Base-by-base conservation (phyloP, 345 rosid species). In the Gossypium herbaceum region DNA sequence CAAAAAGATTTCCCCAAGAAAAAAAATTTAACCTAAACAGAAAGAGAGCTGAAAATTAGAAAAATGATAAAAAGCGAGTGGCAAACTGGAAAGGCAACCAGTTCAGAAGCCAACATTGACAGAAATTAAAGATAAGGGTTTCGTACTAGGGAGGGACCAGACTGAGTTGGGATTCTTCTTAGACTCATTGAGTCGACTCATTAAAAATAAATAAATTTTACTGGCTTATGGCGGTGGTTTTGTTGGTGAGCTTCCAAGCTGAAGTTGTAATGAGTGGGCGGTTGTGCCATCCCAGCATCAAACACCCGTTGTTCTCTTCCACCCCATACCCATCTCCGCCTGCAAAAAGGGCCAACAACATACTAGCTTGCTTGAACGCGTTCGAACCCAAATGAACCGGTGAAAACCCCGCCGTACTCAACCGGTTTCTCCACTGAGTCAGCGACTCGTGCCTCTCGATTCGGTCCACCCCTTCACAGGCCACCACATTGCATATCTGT, bases 221-320 rank as follows among this genome's bases (percentile, higher is more conserved):
- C 16, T 51, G 9, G 45, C 45, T 4, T 48, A 50, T 16, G n/a
- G 43, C 5, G 1, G 72, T n/a, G 16, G 29, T 17, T 12, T 68
- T 62, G 12, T 12, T 43, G 11, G 55, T 80, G 51, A 79, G 84
- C 47, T 81, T 85, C 98, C 98, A 94, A 20, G 98, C 97, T 2
- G 97, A 92, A 70, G 98, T 87, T 58, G 97, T 87, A 4, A 94
- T 87, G 15, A 94, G 89, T 19, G 97, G 94, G 4, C 96, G 85
- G 0, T 90, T 90, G 43, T 94, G 94, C 98, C 97, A 94, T 27
- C 97, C 97, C 64, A 94, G 85, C 89, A 88, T 89, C 72, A 94
- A 61, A 78, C 97, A 88, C 2, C 97, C 98, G 12, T 78, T 78
- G 17, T 78, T 88, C 85, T 94, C 98, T 79, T 94, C 98, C 82